Evolutionary conservation across 1,284 basidiomycete species (phyloP).

Genomic region (Sphagnurus paluster): DNA sequence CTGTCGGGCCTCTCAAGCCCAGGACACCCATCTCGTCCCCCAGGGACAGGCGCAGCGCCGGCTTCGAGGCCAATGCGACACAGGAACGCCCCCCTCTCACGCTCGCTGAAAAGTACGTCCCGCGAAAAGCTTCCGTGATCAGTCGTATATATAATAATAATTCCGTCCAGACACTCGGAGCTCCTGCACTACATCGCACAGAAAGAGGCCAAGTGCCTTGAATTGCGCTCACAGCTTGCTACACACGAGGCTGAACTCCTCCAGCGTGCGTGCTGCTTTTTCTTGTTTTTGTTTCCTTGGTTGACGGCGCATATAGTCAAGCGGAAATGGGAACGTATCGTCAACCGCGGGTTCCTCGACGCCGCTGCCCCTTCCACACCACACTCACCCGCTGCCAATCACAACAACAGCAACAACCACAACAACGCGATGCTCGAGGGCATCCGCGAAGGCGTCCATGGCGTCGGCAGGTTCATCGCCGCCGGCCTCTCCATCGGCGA

Average conservation of each 20-base stretch:
- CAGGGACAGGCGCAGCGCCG: conserved; percentile 12
- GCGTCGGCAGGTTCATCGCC: conserved; percentile 50
- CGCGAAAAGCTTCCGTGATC: no score
- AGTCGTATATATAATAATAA: no score
- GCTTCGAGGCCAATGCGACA: conserved; percentile 1
- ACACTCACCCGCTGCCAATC: no score
- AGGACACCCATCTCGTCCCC: conserved; percentile 6
- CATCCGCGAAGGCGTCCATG: conserved; percentile 66
- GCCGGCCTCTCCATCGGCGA: conserved; percentile 39
- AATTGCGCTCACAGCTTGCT: conserved; percentile 69
- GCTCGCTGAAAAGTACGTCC: conserved; percentile 59
- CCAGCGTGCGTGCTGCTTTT: conserved; percentile 42
- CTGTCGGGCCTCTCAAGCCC: conserved; percentile 13
- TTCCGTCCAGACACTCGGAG: conserved; percentile 62
- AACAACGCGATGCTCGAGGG: conserved; percentile 50
- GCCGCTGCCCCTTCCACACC: conserved; percentile 17
- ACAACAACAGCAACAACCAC: conserved; percentile 16
- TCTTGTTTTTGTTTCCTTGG: neutral
- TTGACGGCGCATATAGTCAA: conserved; percentile 57
- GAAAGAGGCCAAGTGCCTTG: conserved; percentile 79
- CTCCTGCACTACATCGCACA: conserved; percentile 77
- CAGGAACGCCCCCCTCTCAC: conserved; percentile 48
- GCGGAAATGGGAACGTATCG: conserved; percentile 78
- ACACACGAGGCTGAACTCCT: conserved; percentile 69
- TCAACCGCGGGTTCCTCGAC: conserved; percentile 53